phyloP scores from a whole-genome alignment of 129 eudicot species.

The Silybum marianum region DNA sequence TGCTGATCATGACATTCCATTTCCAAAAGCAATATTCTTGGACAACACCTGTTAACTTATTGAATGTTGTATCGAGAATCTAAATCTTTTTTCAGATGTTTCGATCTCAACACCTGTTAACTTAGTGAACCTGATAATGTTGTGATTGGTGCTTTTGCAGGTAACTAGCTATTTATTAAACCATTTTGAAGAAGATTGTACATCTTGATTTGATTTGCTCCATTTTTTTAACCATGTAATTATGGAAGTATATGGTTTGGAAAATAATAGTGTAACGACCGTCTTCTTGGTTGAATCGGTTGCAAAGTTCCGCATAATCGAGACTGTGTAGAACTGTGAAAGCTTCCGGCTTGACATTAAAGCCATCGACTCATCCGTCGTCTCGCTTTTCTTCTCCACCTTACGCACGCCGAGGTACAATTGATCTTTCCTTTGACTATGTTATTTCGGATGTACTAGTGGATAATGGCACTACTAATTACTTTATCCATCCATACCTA shows the following conservation, averaged over 20 bases:
- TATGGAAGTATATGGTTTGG: neutral
- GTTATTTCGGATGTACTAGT: neutral
- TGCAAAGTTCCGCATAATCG: constrained; percentile 12
- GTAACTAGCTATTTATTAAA: constrained; percentile 35
- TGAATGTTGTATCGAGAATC: too few species aligned
- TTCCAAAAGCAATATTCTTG: too few species aligned
- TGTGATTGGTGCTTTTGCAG: constrained; percentile 90
- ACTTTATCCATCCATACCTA: too few species aligned
- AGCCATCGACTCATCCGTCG: constrained; percentile 1
- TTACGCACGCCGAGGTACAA: constrained; percentile 19
- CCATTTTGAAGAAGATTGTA: neutral
- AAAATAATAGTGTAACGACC: constrained; percentile 7
- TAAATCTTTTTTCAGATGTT: too few species aligned
- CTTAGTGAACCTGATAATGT: constrained; percentile 87
- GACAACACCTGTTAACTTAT: too few species aligned
- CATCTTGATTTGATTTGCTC: neutral
- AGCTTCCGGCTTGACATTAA: constrained; percentile 19
- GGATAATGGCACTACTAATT: neutral
- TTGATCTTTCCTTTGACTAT: neutral
- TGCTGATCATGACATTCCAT: too few species aligned
- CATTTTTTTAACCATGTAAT: neutral
- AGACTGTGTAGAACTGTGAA: constrained; percentile 25
- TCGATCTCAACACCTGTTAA: too few species aligned
- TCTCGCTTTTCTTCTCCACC: constrained; percentile 4
- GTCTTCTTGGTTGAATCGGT: constrained; percentile 32